A percentile compares a stretch with the other conserved stretches of the same genome.
Conservation (phyloP, 2,329 filamentous ascomycete genomes). For the Ilyonectria destructans region DNA sequence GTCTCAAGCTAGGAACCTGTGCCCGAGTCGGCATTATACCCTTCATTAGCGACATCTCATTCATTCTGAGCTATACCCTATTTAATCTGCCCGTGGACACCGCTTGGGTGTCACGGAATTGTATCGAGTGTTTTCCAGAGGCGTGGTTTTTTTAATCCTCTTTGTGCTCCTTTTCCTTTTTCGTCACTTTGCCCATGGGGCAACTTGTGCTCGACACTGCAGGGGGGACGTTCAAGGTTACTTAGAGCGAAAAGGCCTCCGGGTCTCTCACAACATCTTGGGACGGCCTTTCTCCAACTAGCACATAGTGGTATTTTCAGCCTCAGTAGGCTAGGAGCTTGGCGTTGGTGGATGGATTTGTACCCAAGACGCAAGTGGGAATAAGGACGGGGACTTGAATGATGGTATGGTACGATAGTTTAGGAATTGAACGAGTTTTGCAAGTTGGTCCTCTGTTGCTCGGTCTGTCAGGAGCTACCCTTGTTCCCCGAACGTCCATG, state of each 20-base stretch:
- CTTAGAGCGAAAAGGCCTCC: not conserved
- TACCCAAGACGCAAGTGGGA: slow-evolving; percentile 30
- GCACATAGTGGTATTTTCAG: slow-evolving; percentile 29
- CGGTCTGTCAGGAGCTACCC: not conserved
- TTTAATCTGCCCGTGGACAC: slow-evolving; percentile 33
- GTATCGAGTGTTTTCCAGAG: slow-evolving; percentile 29
- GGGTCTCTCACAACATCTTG: not conserved
- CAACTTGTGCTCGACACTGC: slow-evolving; percentile 29
- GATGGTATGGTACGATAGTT: slow-evolving; percentile 41
- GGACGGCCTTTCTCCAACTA: not conserved
- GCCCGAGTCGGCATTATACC: slow-evolving; percentile 37
- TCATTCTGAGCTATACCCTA: slow-evolving; percentile 46
- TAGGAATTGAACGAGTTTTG: slow-evolving; percentile 40
- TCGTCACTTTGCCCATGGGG: slow-evolving; percentile 14
- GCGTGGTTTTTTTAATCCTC: slow-evolving; percentile 31
- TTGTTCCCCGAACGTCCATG: not conserved
- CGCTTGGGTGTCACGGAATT: slow-evolving; percentile 19
- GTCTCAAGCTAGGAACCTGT: slow-evolving; percentile 50
- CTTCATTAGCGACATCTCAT: slow-evolving; percentile 19
- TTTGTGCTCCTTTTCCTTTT: slow-evolving; percentile 21
- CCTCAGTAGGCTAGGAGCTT: slow-evolving; percentile 46
- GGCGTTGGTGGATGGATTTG: slow-evolving; percentile 50
- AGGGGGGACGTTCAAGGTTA: slow-evolving; percentile 22
- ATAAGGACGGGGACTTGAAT: slow-evolving; percentile 31
- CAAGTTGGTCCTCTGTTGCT: not conserved